These are phyloP conservation scores for Abeoforma whisleri DNA, from an alignment of 78 protist species.

Conservation along the genomic window DNA sequence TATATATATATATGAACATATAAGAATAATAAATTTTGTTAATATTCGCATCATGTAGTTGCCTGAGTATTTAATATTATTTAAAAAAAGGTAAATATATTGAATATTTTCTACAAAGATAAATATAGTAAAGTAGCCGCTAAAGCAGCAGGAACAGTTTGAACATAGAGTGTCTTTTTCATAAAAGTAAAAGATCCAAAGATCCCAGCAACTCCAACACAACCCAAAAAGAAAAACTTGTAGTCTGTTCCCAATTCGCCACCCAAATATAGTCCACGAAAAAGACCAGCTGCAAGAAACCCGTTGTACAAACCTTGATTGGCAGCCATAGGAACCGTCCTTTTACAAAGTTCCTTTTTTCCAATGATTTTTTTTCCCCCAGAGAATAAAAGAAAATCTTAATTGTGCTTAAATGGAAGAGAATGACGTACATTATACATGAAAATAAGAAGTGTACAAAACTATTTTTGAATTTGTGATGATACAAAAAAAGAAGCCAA, in stretches of 20 bases:
- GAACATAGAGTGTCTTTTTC: neutral
- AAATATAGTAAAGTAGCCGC: neutral
- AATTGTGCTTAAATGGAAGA: too few species aligned
- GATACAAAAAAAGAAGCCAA: too few species aligned
- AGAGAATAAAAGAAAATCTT: too few species aligned
- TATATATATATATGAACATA: too few species aligned
- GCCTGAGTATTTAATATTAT: too few species aligned
- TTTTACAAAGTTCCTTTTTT: neutral
- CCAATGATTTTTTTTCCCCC: neutral
- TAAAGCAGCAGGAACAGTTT: conserved; percentile 1
- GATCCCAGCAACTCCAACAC: conserved; percentile 9
- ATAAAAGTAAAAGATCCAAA: neutral
- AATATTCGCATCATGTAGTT: too few species aligned
- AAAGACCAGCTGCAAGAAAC: conserved; percentile 6
- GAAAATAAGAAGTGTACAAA: too few species aligned
- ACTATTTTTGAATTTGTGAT: too few species aligned
- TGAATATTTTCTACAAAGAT: conserved; percentile 26
- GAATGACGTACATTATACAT: too few species aligned
- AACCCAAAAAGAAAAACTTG: conserved; percentile 8
- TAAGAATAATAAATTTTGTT: too few species aligned
- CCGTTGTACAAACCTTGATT: conserved; percentile 28
- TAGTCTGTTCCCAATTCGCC: conserved; percentile 11
- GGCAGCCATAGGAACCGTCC: conserved; percentile 7
- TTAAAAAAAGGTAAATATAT: too few species aligned
- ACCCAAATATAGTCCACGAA: conserved; percentile 18